These are phyloP conservation scores for Babesia ovata DNA, from an alignment of 169 alveolate genomes.

Conservation along the genomic window DNA sequence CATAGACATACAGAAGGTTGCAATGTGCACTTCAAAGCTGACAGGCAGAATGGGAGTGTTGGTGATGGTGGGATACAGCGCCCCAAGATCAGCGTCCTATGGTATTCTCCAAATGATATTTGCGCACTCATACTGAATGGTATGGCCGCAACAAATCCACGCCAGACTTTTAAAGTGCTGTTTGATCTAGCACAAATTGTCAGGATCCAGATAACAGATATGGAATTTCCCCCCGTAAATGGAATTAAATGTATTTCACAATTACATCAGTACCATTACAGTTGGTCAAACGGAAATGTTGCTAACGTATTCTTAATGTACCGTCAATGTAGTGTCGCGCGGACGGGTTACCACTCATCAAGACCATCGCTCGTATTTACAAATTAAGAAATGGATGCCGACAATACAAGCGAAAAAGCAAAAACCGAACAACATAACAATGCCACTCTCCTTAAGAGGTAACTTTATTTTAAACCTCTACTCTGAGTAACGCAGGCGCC, in stretches of 20 bases:
- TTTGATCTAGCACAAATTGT: constrained; percentile 42
- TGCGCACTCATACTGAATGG: constrained; percentile 30
- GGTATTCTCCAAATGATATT: neutral
- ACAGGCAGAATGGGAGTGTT: neutral
- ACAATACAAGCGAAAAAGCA: neutral
- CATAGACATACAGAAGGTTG: constrained; percentile 1
- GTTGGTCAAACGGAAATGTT: too few species aligned
- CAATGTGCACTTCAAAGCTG: constrained; percentile 35
- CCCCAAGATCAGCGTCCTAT: neutral
- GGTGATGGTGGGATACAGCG: constrained; percentile 29
- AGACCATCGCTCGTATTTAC: neutral
- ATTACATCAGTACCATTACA: neutral
- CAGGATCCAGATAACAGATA: neutral
- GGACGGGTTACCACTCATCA: too few species aligned
- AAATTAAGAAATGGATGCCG: neutral
- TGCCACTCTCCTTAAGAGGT: constrained; percentile 15
- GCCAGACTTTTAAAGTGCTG: neutral
- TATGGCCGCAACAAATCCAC: constrained; percentile 16
- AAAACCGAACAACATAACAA: neutral
- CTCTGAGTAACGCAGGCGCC: constrained; percentile 8
- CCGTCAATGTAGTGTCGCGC: too few species aligned
- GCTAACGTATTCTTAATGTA: too few species aligned
- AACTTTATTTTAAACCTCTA: neutral
- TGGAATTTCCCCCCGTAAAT: neutral
- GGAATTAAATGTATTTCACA: neutral